Percentiles rank a stretch among this genome's conserved stretches.
Evolutionary conservation across 169 alveolate species (phyloP).

Genomic region (Amoebophrya sp.): DNA sequence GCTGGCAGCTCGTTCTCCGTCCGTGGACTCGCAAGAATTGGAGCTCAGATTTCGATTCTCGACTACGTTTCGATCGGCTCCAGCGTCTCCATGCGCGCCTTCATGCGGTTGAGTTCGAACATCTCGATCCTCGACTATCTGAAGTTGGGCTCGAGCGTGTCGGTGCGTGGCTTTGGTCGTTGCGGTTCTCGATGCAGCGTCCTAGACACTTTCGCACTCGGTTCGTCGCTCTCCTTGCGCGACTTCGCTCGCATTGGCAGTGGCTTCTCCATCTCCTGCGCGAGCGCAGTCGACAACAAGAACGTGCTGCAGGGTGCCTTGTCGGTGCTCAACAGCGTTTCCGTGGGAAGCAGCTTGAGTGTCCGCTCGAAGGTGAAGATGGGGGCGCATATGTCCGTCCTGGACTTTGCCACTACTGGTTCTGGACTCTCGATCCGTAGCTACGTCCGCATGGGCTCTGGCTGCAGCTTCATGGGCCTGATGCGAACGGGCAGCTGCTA

Average conservation of each 20-base stretch:
- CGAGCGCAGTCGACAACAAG: not conserved
- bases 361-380: not conserved
- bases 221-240: slow-evolving; percentile 16
- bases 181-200: not conserved
- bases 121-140: not conserved
- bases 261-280: not conserved
- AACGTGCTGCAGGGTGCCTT: not conserved
- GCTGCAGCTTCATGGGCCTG: not conserved
- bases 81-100: not conserved
- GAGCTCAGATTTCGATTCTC: not conserved
- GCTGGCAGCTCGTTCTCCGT: not conserved
- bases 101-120: not conserved
- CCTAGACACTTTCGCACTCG: not conserved
- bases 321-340: not conserved
- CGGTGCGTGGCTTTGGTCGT: not conserved
- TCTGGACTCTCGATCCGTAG: not conserved
- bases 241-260: not conserved
- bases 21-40: not conserved
- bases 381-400: not conserved
- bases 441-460: not conserved
- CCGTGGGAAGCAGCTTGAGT: not conserved
- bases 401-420: not conserved
- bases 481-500: slow-evolving; percentile 3
- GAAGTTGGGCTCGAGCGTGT: not conserved
- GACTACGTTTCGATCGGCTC: not conserved